Conservation (phyloP, 805 yeast genomes). For the Yamadazyma endophytica region DNA sequence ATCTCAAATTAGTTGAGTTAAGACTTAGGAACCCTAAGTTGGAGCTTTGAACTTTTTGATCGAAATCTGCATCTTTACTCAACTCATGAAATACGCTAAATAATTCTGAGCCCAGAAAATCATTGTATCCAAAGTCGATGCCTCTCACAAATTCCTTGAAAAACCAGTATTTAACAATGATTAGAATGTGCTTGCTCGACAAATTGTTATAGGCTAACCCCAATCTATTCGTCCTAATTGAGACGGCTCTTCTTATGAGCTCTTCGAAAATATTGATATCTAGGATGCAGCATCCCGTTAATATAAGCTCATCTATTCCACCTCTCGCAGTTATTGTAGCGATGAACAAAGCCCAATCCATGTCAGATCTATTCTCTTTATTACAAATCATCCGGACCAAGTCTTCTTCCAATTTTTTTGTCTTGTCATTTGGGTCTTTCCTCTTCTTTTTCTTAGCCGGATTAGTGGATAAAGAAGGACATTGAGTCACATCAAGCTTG, state of each 20-base stretch:
- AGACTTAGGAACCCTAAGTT: constrained; percentile 50
- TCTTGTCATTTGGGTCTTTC: constrained; percentile 10
- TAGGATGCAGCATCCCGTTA: constrained; percentile 71
- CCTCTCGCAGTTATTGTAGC: constrained; percentile 66
- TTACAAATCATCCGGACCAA: constrained; percentile 43
- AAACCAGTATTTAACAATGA: constrained; percentile 57
- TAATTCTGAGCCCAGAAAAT: constrained; percentile 40
- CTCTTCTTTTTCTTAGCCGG: constrained; percentile 35
- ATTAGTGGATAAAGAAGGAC: constrained; percentile 45
- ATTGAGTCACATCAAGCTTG: constrained; percentile 69
- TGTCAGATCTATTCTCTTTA: constrained; percentile 57
- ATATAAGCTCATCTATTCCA: constrained; percentile 73
- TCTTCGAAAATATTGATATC: constrained; percentile 52
- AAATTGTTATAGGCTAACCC: constrained; percentile 79
- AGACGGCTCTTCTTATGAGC: constrained; percentile 53
- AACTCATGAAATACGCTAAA: constrained; percentile 36
- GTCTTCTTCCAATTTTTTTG: constrained; percentile 21
- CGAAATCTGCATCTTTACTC: constrained; percentile 15
- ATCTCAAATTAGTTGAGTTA: constrained; percentile 57
- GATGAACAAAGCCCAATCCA: constrained; percentile 79
- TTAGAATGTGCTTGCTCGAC: constrained; percentile 51
- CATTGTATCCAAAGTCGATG: constrained; percentile 81
- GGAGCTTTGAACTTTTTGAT: constrained; percentile 16
- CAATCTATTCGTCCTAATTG: constrained; percentile 52
- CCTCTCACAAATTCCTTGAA: constrained; percentile 51